Conservation (phyloP, 495 filamentous ascomycete genomes). For the Usnea hakonensis region DNA sequence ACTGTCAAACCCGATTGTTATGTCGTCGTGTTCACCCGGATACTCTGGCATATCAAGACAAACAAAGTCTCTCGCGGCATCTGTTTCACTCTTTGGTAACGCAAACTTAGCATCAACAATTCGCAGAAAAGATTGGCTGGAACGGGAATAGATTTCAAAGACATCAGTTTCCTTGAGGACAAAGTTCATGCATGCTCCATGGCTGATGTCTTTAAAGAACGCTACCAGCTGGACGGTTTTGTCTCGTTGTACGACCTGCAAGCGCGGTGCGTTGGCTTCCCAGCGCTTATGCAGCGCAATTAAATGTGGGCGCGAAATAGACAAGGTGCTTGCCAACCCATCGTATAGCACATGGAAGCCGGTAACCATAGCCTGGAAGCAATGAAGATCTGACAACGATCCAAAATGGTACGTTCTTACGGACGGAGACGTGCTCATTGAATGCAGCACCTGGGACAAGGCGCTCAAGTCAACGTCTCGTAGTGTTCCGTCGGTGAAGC, state of each 20-base stretch:
- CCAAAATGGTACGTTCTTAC: conserved; percentile 49
- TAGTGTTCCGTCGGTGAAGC: conserved; percentile 56
- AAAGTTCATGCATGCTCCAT: conserved; percentile 83
- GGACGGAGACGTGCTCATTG: conserved; percentile 32
- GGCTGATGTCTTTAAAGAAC: conserved; percentile 76
- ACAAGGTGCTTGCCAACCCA: conserved; percentile 61
- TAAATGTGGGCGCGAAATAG: conserved; percentile 76
- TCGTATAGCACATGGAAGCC: conserved; percentile 72
- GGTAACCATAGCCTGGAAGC: conserved; percentile 68
- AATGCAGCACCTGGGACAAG: conserved; percentile 46
- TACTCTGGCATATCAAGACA: conserved; percentile 82
- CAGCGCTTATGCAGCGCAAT: conserved; percentile 86
- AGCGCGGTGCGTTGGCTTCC: conserved; percentile 64
- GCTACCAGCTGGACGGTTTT: conserved; percentile 66
- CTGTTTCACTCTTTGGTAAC: conserved; percentile 55
- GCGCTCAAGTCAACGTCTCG: conserved; percentile 47
- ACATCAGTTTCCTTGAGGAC: conserved; percentile 70
- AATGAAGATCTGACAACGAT: conserved; percentile 55
- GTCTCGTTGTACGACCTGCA: conserved; percentile 71
- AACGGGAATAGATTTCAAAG: conserved; percentile 62
- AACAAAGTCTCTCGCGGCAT: conserved; percentile 58
- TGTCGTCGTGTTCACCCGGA: conserved; percentile 84
- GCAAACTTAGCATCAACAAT: conserved; percentile 88
- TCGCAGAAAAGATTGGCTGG: conserved; percentile 58
- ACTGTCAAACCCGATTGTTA: conserved; percentile 72